Percentiles rank a stretch among this genome's conserved stretches.
Evolutionary conservation across 495 filamentous ascomycete species (phyloP).

Genomic region (Pyronema domesticum): DNA sequence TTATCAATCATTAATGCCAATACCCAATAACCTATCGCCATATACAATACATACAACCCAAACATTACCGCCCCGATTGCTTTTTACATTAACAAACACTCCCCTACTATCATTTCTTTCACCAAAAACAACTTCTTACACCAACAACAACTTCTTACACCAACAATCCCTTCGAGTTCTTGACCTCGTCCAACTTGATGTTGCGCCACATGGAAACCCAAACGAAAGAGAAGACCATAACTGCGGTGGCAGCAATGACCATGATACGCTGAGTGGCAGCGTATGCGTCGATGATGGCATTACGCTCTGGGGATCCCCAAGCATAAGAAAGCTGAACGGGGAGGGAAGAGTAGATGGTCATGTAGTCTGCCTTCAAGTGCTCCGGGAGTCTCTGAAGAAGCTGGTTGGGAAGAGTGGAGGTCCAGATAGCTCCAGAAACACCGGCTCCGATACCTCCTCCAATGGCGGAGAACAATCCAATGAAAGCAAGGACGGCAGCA

Average conservation of each 20-base stretch:
- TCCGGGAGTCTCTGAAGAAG: constrained; percentile 40
- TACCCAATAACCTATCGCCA: neutral
- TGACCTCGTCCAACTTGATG: constrained; percentile 38
- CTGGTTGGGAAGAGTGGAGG: constrained; percentile 35
- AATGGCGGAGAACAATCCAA: constrained; percentile 41
- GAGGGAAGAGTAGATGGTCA: constrained; percentile 37
- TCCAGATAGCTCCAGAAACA: constrained; percentile 51
- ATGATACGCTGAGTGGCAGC: constrained; percentile 37
- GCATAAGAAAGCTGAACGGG: constrained; percentile 35
- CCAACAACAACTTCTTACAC: neutral
- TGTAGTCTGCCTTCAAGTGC: constrained; percentile 23
- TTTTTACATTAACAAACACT: neutral
- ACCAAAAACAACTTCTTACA: neutral
- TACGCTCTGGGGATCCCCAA: constrained; percentile 31
- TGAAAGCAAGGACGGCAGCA: constrained; percentile 45
- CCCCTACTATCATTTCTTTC: neutral
- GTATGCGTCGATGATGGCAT: constrained; percentile 40
- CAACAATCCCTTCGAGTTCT: constrained; percentile 32
- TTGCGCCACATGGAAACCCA: constrained; percentile 36
- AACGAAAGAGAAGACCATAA: constrained; percentile 33
- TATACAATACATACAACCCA: neutral
- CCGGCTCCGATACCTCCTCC: constrained; percentile 48
- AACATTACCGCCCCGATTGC: neutral
- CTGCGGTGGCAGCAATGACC: constrained; percentile 33
- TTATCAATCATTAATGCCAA: neutral